phyloP scores from a whole-genome alignment of 2,329 filamentous ascomycete species.

The Cordyceps fumosorosea region DNA sequence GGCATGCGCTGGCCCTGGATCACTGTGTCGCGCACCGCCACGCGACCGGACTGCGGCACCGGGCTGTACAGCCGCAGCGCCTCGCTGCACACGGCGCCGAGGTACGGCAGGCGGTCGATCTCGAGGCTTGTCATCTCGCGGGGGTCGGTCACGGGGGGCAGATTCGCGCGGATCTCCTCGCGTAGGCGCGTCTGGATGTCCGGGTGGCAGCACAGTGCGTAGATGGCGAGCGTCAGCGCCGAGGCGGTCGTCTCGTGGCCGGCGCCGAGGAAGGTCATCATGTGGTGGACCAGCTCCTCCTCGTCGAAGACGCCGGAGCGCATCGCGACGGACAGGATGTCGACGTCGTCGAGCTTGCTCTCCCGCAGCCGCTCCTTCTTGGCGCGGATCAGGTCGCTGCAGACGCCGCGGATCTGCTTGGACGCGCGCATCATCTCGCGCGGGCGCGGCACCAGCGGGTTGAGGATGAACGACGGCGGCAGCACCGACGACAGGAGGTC shows the following conservation, averaged over 20 bases:
- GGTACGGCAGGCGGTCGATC: constrained; percentile 68
- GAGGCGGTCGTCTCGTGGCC: constrained; percentile 56
- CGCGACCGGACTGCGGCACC: constrained; percentile 57
- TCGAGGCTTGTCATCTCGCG: constrained; percentile 29
- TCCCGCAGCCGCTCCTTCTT: constrained; percentile 49
- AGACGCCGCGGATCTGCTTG: constrained; percentile 52
- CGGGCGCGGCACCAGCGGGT: background rate
- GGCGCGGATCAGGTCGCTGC: constrained; percentile 55
- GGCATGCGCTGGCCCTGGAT: constrained; percentile 56
- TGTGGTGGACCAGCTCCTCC: constrained; percentile 59
- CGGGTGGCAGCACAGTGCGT: constrained; percentile 54
- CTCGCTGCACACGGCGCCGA: constrained; percentile 65
- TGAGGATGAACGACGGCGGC: background rate
- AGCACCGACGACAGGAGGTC: background rate
- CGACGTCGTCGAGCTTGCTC: constrained; percentile 43
- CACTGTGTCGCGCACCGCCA: constrained; percentile 48
- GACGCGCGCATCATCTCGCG: constrained; percentile 29
- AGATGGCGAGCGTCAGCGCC: constrained; percentile 39
- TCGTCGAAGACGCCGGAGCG: constrained; percentile 64
- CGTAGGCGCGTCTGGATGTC: constrained; percentile 61
- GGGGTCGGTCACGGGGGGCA: constrained; percentile 41
- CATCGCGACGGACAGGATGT: constrained; percentile 72
- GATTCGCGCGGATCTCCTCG: constrained; percentile 54
- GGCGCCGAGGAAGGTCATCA: constrained; percentile 70
- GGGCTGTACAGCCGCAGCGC: constrained; percentile 63